These are phyloP conservation scores for Rhodotorula sp. DNA, from an alignment of 1,284 basidiomycete genomes.

Conservation along the genomic window DNA sequence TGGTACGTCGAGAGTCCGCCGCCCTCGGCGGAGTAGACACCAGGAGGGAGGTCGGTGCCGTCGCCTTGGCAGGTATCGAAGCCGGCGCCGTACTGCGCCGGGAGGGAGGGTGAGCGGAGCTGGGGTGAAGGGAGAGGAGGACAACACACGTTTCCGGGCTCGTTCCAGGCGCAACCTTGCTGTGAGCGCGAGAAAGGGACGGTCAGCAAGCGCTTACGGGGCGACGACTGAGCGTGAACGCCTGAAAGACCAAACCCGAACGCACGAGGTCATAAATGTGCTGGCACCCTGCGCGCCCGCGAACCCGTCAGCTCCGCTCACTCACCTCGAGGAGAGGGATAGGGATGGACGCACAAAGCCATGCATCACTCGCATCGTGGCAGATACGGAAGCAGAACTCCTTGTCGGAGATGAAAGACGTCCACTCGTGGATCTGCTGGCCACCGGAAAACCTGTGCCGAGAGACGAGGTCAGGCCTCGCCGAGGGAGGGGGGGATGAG, in stretches of 20 bases:
- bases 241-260: no score
- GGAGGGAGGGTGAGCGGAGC: neutral
- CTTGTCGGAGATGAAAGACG: conserved; percentile 25
- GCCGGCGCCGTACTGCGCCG: neutral
- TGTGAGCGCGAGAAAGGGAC: neutral
- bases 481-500: neutral
- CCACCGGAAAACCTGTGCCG: conserved; percentile 10
- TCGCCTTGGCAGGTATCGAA: conserved; percentile 35
- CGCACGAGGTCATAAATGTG: conserved; percentile 35
- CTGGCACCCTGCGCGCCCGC: conserved; percentile 1
- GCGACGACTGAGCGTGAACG: neutral
- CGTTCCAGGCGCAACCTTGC: conserved; percentile 41
- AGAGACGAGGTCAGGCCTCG: neutral
- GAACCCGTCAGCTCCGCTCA: neutral
- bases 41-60: conserved; percentile 23
- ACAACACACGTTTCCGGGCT: conserved; percentile 32
- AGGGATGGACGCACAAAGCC: conserved; percentile 9
- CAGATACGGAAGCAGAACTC: conserved; percentile 20
- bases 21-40: conserved; percentile 22
- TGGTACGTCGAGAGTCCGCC: conserved; percentile 24
- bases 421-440: conserved; percentile 29
- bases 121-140: conserved; percentile 43
- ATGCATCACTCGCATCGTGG: conserved; percentile 19
- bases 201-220: neutral
- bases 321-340: neutral